These are phyloP conservation scores for Pyropia haitanensis DNA, from an alignment of 23 red algal genomes.

Conservation along the genomic window DNA sequence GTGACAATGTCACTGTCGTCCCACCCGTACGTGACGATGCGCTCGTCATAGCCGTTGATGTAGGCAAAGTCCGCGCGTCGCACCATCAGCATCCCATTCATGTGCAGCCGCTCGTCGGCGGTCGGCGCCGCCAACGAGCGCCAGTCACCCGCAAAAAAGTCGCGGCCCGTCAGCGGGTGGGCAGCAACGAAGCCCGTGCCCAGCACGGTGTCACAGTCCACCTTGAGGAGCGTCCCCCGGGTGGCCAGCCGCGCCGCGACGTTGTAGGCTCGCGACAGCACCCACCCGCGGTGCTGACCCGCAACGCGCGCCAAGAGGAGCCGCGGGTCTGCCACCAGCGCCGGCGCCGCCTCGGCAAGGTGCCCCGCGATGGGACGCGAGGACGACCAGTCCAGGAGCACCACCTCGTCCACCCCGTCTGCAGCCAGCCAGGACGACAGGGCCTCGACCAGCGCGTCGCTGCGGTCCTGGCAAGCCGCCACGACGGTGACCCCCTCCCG, in stretches of 20 bases:
- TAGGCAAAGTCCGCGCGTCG: constrained; percentile 15
- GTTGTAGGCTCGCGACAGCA: constrained; percentile 69
- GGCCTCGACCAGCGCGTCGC: constrained; percentile 11
- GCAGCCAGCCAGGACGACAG: constrained; percentile 28
- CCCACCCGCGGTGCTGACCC: constrained; percentile 40
- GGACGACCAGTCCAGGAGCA: constrained; percentile 76
- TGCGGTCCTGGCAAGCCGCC: constrained; percentile 75
- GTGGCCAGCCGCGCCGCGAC: constrained; percentile 25
- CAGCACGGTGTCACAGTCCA: constrained; percentile 75
- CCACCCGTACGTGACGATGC: constrained; percentile 82
- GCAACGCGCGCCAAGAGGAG: constrained; percentile 29
- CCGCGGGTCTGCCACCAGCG: constrained; percentile 1
- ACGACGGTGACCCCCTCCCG: constrained; percentile 29
- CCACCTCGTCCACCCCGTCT: constrained; percentile 27
- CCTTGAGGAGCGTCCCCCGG: constrained; percentile 26
- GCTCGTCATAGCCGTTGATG: constrained; percentile 71
- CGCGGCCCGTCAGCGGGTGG: constrained; percentile 16
- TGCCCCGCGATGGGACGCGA: not conserved
- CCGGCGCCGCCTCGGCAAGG: not conserved
- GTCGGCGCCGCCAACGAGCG: not conserved
- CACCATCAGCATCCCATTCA: constrained; percentile 46
- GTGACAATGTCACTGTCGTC: constrained; percentile 64
- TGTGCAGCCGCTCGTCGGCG: constrained; percentile 25
- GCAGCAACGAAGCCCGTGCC: constrained; percentile 35
- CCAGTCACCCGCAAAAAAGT: constrained; percentile 74